phyloP scores from a whole-genome alignment of 805 yeast genomes.

The Wickerhamiella lipophila region DNA sequence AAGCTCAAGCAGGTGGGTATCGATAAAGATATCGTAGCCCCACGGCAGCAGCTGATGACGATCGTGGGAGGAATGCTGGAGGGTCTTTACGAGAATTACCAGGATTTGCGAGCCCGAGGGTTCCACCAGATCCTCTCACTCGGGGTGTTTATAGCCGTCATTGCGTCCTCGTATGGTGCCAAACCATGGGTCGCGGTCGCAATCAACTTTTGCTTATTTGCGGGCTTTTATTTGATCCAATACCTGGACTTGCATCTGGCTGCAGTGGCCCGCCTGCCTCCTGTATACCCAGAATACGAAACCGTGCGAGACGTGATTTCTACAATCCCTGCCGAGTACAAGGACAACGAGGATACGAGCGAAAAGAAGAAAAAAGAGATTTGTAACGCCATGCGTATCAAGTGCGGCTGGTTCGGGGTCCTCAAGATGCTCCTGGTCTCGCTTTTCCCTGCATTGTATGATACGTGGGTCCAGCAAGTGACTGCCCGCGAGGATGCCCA shows the following conservation, averaged over 20 bases:
- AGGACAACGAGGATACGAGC: not conserved
- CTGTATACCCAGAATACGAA: not conserved
- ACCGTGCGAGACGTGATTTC: not conserved
- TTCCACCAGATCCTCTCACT: not conserved
- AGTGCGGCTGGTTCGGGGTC: not conserved
- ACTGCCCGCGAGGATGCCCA: not conserved
- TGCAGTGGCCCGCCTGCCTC: not conserved
- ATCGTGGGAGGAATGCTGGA: not conserved
- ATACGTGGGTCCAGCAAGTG: not conserved
- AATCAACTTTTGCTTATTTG: not conserved
- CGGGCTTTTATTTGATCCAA: not conserved
- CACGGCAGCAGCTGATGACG: not conserved
- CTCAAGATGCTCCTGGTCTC: not conserved
- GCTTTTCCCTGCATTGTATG: conserved; percentile 3
- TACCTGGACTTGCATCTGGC: not conserved
- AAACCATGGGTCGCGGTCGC: not conserved
- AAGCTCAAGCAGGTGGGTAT: not conserved
- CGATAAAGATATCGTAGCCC: not conserved
- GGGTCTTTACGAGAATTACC: not conserved
- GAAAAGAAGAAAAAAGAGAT: not conserved
- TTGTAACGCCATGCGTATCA: not conserved
- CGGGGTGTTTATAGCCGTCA: not conserved
- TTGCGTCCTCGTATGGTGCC: not conserved
- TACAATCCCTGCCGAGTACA: conserved; percentile 1
- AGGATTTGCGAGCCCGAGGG: not conserved